Evolutionary conservation across 139 green algal species (phyloP), one percentile per base, ranked within the genome.

Genomic region (Coccomyxa sp.): DNA sequence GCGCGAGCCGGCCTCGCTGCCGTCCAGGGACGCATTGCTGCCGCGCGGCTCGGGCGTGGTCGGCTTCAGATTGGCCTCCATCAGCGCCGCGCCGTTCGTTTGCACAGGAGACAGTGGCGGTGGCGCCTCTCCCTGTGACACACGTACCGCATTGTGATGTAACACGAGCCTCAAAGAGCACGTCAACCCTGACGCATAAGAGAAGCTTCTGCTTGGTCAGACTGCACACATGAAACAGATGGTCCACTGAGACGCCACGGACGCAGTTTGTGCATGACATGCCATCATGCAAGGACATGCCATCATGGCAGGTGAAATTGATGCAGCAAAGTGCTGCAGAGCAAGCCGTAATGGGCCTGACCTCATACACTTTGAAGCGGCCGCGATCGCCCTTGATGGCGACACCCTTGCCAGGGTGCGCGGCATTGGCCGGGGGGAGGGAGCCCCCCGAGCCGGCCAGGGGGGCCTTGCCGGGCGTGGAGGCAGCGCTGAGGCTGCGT

Each of bases 41-140:
- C 17, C 13, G 18, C 31, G 63, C 21, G 81, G 15, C 14, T 80
- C 68, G 25, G 68, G 28, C 17, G 81, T 38, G 68, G 13, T 15
- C 67, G 31, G 67, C 38, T 80, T 71, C 18, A 88, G 67, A 67
- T 83, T 83, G 25, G 89, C 77, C 68, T 91, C 87, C 88, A 91
- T 87, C 18, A 91, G 74, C 71, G 76, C 57, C 32, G 67, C 80
- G n/a, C 88, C 88, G 14, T 91, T 85, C 58, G 30, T 60, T 57
- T 63, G 77, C 76, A 66, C 85, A 9, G 74, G 76, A 3, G 76
- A 80, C 76, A 80, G 30, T 16, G 76, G 76, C 76, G 76, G 76
- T 32, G 76, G 76, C 14, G 76, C 76, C 17, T 77, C n/a, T 16
- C 71, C 71, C 71, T 77, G 27, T 12, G 10, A 3, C 10, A 77